Conservation (phyloP, 2,329 filamentous ascomycete species). For the Cercospora sp. region DNA sequence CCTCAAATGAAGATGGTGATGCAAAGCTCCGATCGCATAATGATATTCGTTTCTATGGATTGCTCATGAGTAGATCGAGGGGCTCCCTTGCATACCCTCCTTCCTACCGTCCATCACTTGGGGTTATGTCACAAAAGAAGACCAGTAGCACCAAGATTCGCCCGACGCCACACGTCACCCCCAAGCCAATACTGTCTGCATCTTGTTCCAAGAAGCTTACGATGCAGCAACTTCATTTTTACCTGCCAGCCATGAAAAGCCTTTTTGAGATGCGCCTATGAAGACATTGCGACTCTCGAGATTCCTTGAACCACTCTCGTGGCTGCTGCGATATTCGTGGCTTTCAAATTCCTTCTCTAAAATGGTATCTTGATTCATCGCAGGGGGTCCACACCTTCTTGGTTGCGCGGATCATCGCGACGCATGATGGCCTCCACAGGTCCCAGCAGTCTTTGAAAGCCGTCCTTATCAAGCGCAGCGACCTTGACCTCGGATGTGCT, state of each 20-base stretch:
- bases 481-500: slow-evolving; percentile 88
- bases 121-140: background rate
- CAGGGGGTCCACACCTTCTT: slow-evolving; percentile 29
- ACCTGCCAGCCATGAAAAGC: background rate
- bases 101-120: background rate
- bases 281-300: background rate
- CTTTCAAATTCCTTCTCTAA: background rate
- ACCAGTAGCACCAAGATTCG: slow-evolving; percentile 3
- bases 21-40: background rate
- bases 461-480: slow-evolving; percentile 86
- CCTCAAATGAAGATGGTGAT: background rate
- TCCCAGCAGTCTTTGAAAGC: slow-evolving; percentile 89
- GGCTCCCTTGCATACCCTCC: background rate
- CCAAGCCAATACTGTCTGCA: background rate
- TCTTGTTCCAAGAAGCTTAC: background rate
- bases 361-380: slow-evolving; percentile 17
- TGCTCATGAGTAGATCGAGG: slow-evolving; percentile 1
- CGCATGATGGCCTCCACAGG: slow-evolving; percentile 95
- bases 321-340: background rate
- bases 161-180: background rate
- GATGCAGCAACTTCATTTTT: background rate
- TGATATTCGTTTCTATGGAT: background rate
- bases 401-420: slow-evolving; percentile 62
- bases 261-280: background rate
- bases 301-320: background rate